Conservation (phyloP, 2,329 filamentous ascomycete genomes). For the Trichoderma sp. region DNA sequence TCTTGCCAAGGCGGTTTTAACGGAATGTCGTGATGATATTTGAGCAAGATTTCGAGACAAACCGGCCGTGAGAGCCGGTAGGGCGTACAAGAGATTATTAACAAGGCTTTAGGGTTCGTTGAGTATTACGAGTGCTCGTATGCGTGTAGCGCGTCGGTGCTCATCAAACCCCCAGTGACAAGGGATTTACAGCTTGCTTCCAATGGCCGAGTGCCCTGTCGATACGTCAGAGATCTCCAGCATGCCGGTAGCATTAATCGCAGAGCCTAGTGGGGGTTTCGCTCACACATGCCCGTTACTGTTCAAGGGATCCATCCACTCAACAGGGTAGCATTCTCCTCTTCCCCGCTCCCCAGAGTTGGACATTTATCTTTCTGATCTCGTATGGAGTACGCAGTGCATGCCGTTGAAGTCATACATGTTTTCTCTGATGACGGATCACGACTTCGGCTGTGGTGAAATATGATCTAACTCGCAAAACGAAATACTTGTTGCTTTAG, state of each 20-base stretch:
- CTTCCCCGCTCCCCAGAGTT: background rate
- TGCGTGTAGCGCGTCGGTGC: background rate
- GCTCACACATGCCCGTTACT: background rate
- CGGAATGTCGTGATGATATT: background rate
- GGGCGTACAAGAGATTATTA: background rate
- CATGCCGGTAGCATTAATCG: background rate
- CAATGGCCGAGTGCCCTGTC: background rate
- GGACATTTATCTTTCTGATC: background rate
- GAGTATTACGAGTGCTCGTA: background rate
- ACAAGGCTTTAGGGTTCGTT: background rate
- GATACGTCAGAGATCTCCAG: conserved; percentile 1
- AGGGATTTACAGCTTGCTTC: background rate
- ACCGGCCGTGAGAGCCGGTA: background rate
- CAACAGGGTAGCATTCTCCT: background rate
- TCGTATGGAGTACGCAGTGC: background rate
- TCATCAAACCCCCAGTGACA: background rate
- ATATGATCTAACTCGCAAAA: background rate
- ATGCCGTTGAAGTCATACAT: background rate
- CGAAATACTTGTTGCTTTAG: background rate
- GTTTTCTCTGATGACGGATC: background rate
- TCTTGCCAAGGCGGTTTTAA: conserved; percentile 8
- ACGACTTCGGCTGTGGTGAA: background rate
- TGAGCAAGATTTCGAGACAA: too few species aligned
- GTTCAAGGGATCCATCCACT: background rate
- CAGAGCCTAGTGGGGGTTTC: background rate